Conservation (phyloP, 1,284 basidiomycete species). For the Tetrapyrgos nigripes region DNA sequence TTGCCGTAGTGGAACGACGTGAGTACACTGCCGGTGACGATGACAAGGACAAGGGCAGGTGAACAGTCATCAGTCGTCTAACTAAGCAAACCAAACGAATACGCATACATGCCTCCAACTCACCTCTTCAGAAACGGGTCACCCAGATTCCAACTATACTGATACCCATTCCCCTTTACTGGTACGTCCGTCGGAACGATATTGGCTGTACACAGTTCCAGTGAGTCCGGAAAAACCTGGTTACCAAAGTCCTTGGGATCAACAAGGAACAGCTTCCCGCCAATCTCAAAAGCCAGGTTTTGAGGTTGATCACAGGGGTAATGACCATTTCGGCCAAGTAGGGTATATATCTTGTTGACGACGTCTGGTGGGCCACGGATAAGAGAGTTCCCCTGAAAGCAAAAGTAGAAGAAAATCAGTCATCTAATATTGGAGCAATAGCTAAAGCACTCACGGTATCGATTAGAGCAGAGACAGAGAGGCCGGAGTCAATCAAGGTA, state of each 20-base stretch:
- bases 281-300: conserved; percentile 53
- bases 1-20: conserved; percentile 72
- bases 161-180: conserved; percentile 41
- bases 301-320: conserved; percentile 42
- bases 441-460: conserved; percentile 41
- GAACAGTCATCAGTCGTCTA: no score
- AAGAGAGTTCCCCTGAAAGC: conserved; percentile 45
- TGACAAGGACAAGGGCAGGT: neutral
- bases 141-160: conserved; percentile 62
- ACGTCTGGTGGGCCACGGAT: conserved; percentile 45
- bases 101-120: conserved; percentile 19
- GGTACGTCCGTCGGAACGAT: conserved; percentile 17
- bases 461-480: conserved; percentile 43
- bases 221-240: conserved; percentile 1
- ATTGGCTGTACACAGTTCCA: conserved; percentile 8
- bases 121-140: conserved; percentile 60
- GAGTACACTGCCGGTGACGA: conserved; percentile 45
- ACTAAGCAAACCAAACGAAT: neutral
- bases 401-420: conserved; percentile 17
- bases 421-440: neutral
- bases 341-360: conserved; percentile 47
- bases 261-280: conserved; percentile 37
- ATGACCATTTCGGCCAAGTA: conserved; percentile 56
- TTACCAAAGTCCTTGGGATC: conserved; percentile 12
- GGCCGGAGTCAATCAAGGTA: conserved; percentile 38